Base-by-base conservation (phyloP, 1,284 basidiomycete genomes). In the Agaricales sp. region DNA sequence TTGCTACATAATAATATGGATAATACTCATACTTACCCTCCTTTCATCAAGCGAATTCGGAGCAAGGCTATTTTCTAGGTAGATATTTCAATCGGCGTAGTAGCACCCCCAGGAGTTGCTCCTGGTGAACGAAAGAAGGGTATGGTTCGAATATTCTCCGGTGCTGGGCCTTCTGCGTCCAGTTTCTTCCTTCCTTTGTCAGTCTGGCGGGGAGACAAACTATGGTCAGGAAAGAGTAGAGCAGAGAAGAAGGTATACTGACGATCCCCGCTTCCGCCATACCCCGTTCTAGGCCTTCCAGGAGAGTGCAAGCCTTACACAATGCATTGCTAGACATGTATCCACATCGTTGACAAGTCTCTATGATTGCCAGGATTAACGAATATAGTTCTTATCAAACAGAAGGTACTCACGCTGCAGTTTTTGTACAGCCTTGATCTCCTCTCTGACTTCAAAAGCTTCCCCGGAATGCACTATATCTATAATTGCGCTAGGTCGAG, bases 381-480 rank as follows among this genome's bases (percentile, higher is more conserved):
- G n/a, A n/a, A n/a, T n/a, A n/a, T 26, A 24, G 39, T 37, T 38
- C 11, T 4, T 4, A 21, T 52, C 22, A 43, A 44, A 25, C 50
- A 25, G 43, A 12, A 21, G 39, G 26, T 30, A 68, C 82, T 62
- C 64, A 92, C 89, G 87, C 63, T 91, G 85, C 18, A 71, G 63
- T 62, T 90, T 91, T 63, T 89, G 83, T 0, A 73, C 75, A 21
- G 78, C 80, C 62, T 82, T 87, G 11, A 90, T 78, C 55, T 83
- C 86, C 51, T 88, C 85, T 56, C 76, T 81, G 37, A 91, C 70
- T 59, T 87, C 86, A 58, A 89, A 94, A 8, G 82, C 85, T 63
- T 97, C 93, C 3, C 93, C 94, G 0, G 92, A 94, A 61, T 96
- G 90, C 47, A 99, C 97, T 54, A 99, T 96, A 62, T 99, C 95